phyloP scores from a whole-genome alignment of 2,329 filamentous ascomycete genomes.

The Epicoccum nigrum region DNA sequence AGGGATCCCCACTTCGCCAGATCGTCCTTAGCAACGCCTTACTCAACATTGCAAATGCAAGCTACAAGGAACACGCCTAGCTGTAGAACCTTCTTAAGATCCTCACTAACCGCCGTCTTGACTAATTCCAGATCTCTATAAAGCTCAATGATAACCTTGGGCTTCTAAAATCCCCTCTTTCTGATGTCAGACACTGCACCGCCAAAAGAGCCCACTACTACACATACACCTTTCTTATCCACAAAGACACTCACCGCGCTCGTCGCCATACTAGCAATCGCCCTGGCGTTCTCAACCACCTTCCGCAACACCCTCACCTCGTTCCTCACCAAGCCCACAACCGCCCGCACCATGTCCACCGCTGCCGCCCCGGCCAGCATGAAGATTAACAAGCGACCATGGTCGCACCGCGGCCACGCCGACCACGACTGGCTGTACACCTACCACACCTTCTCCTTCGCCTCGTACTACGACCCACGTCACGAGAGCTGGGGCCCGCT shows the following conservation, averaged over 20 bases:
- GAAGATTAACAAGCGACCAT: constrained; percentile 77
- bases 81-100: constrained; percentile 32
- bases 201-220: constrained; percentile 23
- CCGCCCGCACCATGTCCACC: constrained; percentile 50
- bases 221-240: constrained; percentile 22
- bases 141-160: constrained; percentile 22
- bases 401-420: constrained; percentile 72
- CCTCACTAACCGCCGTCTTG: constrained; percentile 24
- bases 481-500: constrained; percentile 76
- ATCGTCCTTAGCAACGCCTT: constrained; percentile 32
- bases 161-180: constrained; percentile 19
- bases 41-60: constrained; percentile 46
- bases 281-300: constrained; percentile 53
- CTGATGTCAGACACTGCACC: constrained; percentile 39
- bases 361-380: constrained; percentile 37
- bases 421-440: constrained; percentile 89
- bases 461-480: constrained; percentile 69
- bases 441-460: constrained; percentile 87
- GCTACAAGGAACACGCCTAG: constrained; percentile 21
- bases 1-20: constrained; percentile 14
- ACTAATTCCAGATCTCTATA: constrained; percentile 33
- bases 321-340: constrained; percentile 38
- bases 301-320: constrained; percentile 47
- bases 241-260: constrained; percentile 39
- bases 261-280: constrained; percentile 49